Base-by-base conservation (phyloP, 352 stramenopile genomes). In the Pythium insidiosum region DNA sequence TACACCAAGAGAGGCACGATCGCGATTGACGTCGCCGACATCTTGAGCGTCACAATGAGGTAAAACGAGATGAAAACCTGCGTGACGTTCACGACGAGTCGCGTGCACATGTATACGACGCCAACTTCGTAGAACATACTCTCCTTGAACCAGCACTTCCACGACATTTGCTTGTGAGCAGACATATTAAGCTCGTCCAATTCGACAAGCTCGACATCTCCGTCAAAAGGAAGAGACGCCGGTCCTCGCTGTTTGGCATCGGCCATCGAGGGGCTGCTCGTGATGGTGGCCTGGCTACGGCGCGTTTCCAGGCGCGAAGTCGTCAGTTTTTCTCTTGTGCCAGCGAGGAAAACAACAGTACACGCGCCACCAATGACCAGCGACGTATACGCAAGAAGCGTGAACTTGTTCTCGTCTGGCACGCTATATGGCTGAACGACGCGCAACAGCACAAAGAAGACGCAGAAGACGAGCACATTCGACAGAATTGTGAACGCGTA, bases 11-110 rank as follows among this genome's bases (percentile, higher is more conserved):
- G 45, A 20, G 81, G 81, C 23, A 93, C 76, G 34, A 90, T 89
- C 19, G 81, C 81, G 40, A 91, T 93, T 13, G 75, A 81, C 20
- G 72, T 84, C 2, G 78, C 76, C 18, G 69, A 84, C 81, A 93
- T 90, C n/a, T 89, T 37, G 7, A 93, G 68, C 36, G 78, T 90
- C 54, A 87, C 74, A 26, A 87, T 89, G 28, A 93, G 51, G 49
- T 88, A 89, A 41, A 93, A 93, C 13, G 78, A 88, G 35, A 93
- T 89, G 58, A 88, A 93, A 12, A 91, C 77, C 36, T 93, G 81
- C 15, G 78, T 90, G 21, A 91, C 61, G 51, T 93, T 93, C 16
- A 93, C 75, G 36, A 88, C 80, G 13, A 93, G 61, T 16, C 81
- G 59, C 21, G 81, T 93, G 56, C 81, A 93, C 81, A 93, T 93